phyloP scores from a whole-genome alignment of 2,329 filamentous ascomycete species.

The Penicillium hordei region DNA sequence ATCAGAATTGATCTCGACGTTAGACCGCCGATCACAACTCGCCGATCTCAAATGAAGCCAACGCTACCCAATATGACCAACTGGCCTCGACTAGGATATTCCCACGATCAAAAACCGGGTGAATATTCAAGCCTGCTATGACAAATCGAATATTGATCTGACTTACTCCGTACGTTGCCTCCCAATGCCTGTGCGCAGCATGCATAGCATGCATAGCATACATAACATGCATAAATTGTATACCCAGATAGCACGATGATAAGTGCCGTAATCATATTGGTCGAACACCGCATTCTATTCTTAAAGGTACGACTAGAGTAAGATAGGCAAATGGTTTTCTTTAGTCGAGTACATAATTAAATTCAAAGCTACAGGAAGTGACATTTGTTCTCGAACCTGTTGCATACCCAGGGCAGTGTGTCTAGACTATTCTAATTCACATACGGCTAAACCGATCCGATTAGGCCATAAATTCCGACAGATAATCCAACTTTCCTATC shows the following conservation, averaged over 20 bases:
- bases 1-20: neutral
- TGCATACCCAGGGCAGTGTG: neutral
- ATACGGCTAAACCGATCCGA: neutral
- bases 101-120: neutral
- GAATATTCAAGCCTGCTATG: neutral
- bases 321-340: too few species aligned
- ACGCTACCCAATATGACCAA: neutral
- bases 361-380: too few species aligned
- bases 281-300: neutral
- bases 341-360: neutral
- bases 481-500: neutral
- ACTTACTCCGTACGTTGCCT: too few species aligned
- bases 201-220: too few species aligned
- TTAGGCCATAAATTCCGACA: neutral
- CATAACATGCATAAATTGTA: too few species aligned
- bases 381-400: neutral
- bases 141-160: neutral
- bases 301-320: neutral
- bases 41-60: neutral
- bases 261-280: neutral
- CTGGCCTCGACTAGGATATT: neutral
- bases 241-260: too few species aligned
- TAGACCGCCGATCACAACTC: neutral
- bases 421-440: neutral
- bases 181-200: too few species aligned